Conservation (phyloP, 176 grass and related monocot genomes). For the Panicum miliaceum region DNA sequence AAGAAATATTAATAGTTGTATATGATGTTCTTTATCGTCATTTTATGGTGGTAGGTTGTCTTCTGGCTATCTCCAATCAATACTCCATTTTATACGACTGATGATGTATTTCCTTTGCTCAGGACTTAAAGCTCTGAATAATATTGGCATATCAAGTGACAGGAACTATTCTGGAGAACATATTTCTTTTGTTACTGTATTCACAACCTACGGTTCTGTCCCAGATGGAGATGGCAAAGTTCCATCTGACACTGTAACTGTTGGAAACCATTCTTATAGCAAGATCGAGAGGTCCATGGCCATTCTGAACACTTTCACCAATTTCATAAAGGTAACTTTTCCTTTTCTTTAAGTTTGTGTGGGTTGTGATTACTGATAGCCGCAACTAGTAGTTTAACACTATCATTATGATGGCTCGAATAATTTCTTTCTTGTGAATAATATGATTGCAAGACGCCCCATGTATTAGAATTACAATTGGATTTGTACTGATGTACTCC, state of each 20-base stretch:
- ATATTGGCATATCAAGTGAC: constrained; percentile 45
- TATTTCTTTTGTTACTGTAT: constrained; percentile 85
- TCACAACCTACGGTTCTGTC: constrained; percentile 71
- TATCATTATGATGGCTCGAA: neutral
- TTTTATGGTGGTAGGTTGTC: neutral
- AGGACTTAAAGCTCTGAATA: constrained; percentile 75
- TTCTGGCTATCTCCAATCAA: neutral
- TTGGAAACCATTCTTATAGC: constrained; percentile 69
- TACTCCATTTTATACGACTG: constrained; percentile 37
- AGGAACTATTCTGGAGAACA: constrained; percentile 44
- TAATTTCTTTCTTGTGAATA: neutral
- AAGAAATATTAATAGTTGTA: too few relatives aligned
- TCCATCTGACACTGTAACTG: constrained; percentile 55
- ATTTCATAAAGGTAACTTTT: constrained; percentile 78
- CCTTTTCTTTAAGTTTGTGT: constrained; percentile 16
- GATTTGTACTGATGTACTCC: constrained; percentile 14
- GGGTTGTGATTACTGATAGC: neutral
- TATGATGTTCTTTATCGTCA: constrained; percentile 7
- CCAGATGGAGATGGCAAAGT: constrained; percentile 45
- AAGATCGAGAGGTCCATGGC: constrained; percentile 77
- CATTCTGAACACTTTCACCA: constrained; percentile 67
- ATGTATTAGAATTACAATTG: neutral
- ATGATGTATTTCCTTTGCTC: constrained; percentile 41
- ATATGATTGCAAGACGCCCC: neutral
- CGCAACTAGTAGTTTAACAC: neutral